phyloP scores from a whole-genome alignment of 2,329 filamentous ascomycete genomes.

The Fusarium tuaranense region DNA sequence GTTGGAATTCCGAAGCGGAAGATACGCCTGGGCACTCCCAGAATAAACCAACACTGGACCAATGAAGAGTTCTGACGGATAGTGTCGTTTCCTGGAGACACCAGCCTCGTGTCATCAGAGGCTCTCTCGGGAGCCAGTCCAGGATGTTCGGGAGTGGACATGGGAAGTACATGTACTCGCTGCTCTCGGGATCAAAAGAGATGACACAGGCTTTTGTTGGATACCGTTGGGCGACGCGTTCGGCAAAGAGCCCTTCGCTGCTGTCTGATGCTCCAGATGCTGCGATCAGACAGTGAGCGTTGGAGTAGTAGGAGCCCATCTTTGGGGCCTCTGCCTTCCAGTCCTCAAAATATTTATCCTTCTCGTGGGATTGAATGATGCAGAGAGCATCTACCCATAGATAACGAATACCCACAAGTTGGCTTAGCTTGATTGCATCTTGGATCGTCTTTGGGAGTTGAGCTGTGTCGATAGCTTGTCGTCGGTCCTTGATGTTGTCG shows the following conservation, averaged over 20 bases:
- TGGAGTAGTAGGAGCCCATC: slow-evolving; percentile 17
- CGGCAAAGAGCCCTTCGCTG: slow-evolving; percentile 1
- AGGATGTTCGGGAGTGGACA: neutral
- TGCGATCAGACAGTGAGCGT: slow-evolving; percentile 1
- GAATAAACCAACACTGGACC: neutral
- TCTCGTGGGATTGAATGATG: neutral
- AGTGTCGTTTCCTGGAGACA: slow-evolving; percentile 5
- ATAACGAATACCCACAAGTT: neutral
- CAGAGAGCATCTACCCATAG: slow-evolving; percentile 7
- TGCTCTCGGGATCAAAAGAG: neutral
- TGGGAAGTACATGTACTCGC: neutral
- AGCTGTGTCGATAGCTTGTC: neutral
- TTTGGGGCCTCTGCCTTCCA: neutral
- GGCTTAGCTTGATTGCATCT: neutral
- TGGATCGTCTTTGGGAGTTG: slow-evolving; percentile 1
- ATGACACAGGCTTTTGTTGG: neutral
- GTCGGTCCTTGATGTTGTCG: neutral
- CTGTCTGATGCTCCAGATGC: slow-evolving; percentile 5
- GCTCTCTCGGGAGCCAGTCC: neutral
- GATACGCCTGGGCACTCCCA: neutral
- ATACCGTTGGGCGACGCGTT: neutral
- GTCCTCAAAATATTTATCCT: neutral
- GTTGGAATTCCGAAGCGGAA: neutral
- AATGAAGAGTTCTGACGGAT: neutral
- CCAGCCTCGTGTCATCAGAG: neutral